phyloP scores from a whole-genome alignment of 2,329 filamentous ascomycete species.

The Sclerotinia sclerotiorum region DNA sequence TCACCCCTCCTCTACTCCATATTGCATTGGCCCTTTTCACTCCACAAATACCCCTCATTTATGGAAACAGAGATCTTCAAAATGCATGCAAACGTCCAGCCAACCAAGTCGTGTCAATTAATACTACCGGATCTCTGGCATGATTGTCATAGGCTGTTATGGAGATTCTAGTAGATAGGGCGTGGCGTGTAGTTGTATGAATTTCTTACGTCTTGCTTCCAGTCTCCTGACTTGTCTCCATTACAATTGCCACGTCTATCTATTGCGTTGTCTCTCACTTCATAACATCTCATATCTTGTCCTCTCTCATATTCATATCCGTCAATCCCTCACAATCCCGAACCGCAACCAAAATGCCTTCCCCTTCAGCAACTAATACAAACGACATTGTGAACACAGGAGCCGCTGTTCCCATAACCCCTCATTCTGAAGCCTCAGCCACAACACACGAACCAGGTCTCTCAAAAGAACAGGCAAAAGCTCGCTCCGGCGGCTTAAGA shows the following conservation, averaged over 20 bases:
- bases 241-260: neutral
- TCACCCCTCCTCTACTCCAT: neutral
- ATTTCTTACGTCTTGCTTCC: neutral
- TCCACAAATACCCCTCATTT: conserved; percentile 7
- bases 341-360: neutral
- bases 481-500: conserved; percentile 18
- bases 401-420: neutral
- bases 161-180: neutral
- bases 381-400: neutral
- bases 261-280: neutral
- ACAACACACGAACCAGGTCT: conserved; percentile 32
- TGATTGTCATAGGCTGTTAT: neutral
- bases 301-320: neutral
- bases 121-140: too few species aligned
- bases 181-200: neutral
- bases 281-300: neutral
- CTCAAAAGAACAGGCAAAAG: conserved; percentile 26
- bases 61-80: neutral
- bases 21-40: neutral
- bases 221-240: neutral
- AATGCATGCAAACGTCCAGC: neutral
- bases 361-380: neutral
- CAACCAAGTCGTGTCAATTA: neutral
- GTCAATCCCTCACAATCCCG: neutral
- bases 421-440: neutral